A percentile compares a stretch with the other conserved stretches of the same genome.
phyloP scores from a whole-genome alignment of 2,329 filamentous ascomycete genomes.

The Pseudopyrenochaeta lycopersici region DNA sequence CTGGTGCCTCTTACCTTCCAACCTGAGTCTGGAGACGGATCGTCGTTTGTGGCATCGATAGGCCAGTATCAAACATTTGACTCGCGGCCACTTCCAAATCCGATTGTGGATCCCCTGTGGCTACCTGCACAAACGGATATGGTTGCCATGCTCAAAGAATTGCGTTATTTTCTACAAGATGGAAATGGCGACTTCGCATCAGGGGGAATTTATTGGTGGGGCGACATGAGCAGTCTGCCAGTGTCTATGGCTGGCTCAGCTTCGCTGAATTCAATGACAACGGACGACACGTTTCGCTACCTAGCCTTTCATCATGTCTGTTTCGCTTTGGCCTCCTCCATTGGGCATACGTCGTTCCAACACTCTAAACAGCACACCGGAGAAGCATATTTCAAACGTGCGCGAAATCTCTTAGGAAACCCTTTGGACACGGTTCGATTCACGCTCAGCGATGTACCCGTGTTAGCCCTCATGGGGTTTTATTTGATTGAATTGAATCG shows the following conservation, averaged over 20 bases:
- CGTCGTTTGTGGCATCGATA: slow-evolving; percentile 28
- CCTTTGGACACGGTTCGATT: slow-evolving; percentile 36
- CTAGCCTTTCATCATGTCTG: slow-evolving; percentile 37
- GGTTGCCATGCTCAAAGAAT: slow-evolving; percentile 28
- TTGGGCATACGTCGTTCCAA: slow-evolving; percentile 20
- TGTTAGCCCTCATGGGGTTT: slow-evolving; percentile 35
- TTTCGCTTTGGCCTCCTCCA: slow-evolving; percentile 32
- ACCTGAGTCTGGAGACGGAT: slow-evolving; percentile 25
- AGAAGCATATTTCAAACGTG: slow-evolving; percentile 36
- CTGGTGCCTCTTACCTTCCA: slow-evolving; percentile 26
- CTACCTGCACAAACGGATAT: slow-evolving; percentile 30
- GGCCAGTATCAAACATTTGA: slow-evolving; percentile 40
- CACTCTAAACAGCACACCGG: slow-evolving; percentile 27
- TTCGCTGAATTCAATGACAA: slow-evolving; percentile 24
- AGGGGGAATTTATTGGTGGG: slow-evolving; percentile 39
- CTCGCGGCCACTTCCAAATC: slow-evolving; percentile 35
- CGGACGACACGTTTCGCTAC: slow-evolving; percentile 23
- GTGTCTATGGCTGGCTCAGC: slow-evolving; percentile 15
- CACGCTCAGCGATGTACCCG: slow-evolving; percentile 32
- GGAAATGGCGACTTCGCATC: slow-evolving; percentile 30
- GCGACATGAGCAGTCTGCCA: slow-evolving; percentile 27
- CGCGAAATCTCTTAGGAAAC: slow-evolving; percentile 34
- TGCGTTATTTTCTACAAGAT: slow-evolving; percentile 35
- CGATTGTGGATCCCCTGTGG: slow-evolving; percentile 35
- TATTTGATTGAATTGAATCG: slow-evolving; percentile 42